Evolutionary conservation across 139 green algal genomes (phyloP).

Genomic region (Spirogloea muscicola): DNA sequence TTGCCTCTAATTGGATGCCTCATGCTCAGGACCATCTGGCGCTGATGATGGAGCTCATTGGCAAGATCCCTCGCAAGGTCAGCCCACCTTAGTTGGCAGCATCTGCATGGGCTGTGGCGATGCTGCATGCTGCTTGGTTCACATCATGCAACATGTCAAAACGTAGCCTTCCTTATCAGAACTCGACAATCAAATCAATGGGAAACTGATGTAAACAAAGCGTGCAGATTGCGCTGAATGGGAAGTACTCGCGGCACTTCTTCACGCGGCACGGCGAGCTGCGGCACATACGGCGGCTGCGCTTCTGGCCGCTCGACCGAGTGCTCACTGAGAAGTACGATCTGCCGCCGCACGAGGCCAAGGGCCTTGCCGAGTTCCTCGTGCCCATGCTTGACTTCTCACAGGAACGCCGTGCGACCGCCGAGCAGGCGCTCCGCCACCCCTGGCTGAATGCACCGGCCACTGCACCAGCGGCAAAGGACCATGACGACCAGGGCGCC

Average conservation of each 20-base stretch:
- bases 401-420: slow-evolving; percentile 76
- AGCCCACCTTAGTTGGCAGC: background rate
- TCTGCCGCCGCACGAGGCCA: slow-evolving; percentile 71
- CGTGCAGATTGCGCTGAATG: slow-evolving; percentile 62
- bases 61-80: slow-evolving; percentile 67
- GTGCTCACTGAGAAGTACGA: slow-evolving; percentile 94
- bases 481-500: background rate
- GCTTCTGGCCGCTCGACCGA: slow-evolving; percentile 81
- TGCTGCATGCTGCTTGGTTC: background rate
- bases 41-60: slow-evolving; percentile 94
- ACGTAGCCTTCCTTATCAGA: background rate
- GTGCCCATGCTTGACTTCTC: slow-evolving; percentile 86
- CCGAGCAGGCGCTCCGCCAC: slow-evolving; percentile 77
- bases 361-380: slow-evolving; percentile 77
- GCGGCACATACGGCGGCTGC: slow-evolving; percentile 84
- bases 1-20: too few relatives aligned
- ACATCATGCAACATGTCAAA: background rate
- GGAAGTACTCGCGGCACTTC: slow-evolving; percentile 76
- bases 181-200: too few relatives aligned
- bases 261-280: slow-evolving; percentile 88
- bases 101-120: background rate
- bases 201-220: too few relatives aligned
- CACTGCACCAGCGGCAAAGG: background rate
- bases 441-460: slow-evolving; percentile 71
- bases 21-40: slow-evolving; percentile 90